phyloP scores from a whole-genome alignment of 768 basidiomycete genomes.

The Naganishia onofrii region DNA sequence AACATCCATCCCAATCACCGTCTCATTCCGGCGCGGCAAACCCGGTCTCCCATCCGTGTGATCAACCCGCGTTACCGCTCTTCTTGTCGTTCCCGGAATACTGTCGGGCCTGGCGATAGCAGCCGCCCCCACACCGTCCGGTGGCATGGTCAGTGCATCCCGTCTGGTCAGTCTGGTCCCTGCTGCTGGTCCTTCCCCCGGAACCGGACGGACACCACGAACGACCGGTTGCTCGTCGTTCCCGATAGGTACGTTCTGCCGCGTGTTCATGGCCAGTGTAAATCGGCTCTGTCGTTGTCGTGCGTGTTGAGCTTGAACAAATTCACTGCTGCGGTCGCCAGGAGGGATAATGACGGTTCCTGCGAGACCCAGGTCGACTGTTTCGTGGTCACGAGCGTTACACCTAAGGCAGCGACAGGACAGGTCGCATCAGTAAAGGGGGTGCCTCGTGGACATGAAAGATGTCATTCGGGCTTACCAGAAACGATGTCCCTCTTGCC shows the following conservation, averaged over 20 bases:
- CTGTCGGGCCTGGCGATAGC: background rate
- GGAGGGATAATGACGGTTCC: constrained; percentile 33
- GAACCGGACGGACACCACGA: too few relatives aligned
- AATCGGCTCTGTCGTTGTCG: constrained; percentile 22
- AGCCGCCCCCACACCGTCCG: background rate
- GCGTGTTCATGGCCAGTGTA: constrained; percentile 13
- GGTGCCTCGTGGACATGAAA: background rate
- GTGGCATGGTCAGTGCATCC: background rate
- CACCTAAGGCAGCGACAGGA: constrained; percentile 13
- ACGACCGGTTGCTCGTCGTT: constrained; percentile 6
- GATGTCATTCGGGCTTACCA: constrained; percentile 62
- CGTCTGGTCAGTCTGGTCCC: background rate
- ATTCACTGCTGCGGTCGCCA: constrained; percentile 22
- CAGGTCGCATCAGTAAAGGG: background rate
- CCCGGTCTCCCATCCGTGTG: background rate
- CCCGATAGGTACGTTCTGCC: constrained; percentile 18
- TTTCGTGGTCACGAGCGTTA: constrained; percentile 32
- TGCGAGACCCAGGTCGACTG: constrained; percentile 19
- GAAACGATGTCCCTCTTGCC: constrained; percentile 93
- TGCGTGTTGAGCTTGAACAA: constrained; percentile 19
- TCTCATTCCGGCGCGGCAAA: background rate
- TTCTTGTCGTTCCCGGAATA: background rate
- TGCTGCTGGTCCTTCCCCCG: background rate
- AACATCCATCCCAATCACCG: constrained; percentile 13
- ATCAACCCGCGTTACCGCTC: background rate